Conservation (phyloP, 2,329 filamentous ascomycete species). For the Calonectria naviculata region DNA sequence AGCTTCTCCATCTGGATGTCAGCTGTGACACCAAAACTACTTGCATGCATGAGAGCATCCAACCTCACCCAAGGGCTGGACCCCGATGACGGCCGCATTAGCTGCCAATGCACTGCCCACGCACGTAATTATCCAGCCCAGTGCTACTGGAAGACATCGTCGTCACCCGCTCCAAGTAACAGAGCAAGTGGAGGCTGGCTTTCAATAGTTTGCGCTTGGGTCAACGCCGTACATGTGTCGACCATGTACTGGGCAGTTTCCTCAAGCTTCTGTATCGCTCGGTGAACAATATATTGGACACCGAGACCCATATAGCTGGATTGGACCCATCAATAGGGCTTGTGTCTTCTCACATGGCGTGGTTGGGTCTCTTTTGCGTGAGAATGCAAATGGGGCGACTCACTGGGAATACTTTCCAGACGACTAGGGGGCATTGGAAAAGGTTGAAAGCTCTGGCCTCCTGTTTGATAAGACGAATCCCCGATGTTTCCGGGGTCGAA, state of each 20-base stretch:
- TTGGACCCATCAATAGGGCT: neutral
- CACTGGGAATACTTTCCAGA: neutral
- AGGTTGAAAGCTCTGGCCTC: neutral
- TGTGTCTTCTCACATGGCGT: neutral
- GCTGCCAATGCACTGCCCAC: neutral
- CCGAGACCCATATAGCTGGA: neutral
- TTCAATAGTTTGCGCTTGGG: constrained; percentile 9
- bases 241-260: neutral
- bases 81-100: neutral
- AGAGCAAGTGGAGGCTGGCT: neutral
- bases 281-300: neutral
- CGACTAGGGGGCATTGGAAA: constrained; percentile 4
- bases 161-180: neutral
- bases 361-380: neutral
- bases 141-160: neutral
- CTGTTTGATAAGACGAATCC: neutral
- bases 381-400: neutral
- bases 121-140: neutral
- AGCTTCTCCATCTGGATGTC: neutral
- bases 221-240: neutral
- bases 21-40: constrained; percentile 2
- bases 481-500: neutral
- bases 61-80: neutral
- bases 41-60: neutral
- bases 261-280: neutral